These are phyloP conservation scores for Wickerhamiella domercqiae DNA, from an alignment of 805 yeast genomes.

Conservation along the genomic window DNA sequence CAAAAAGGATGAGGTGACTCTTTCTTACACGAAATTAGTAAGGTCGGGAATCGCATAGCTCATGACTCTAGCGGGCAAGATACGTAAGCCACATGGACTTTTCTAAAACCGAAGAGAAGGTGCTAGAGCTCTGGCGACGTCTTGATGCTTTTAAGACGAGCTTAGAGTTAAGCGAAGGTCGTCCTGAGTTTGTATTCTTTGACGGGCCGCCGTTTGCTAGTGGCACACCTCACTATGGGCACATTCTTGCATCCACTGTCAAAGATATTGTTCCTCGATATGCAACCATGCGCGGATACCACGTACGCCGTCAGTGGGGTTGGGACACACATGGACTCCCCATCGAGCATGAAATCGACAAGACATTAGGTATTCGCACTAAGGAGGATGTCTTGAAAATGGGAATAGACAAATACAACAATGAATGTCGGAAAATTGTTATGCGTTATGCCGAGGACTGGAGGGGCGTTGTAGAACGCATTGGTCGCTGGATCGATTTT, in stretches of 20 bases:
- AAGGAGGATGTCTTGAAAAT: constrained; percentile 86
- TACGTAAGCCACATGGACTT: too few relatives aligned
- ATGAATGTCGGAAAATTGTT: constrained; percentile 89
- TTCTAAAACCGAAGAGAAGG: constrained; percentile 78
- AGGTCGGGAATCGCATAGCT: too few relatives aligned
- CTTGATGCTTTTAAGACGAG: constrained; percentile 88
- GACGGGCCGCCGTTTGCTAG: constrained; percentile 99
- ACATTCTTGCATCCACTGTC: constrained; percentile 88
- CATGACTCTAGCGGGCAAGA: too few relatives aligned
- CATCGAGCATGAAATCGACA: constrained; percentile 96
- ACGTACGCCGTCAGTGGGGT: constrained; percentile 94
- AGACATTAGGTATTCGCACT: constrained; percentile 81
- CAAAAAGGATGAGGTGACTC: background rate
- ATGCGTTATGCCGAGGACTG: constrained; percentile 95
- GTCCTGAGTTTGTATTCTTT: constrained; percentile 79
- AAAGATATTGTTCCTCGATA: constrained; percentile 95
- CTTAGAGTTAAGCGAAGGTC: constrained; percentile 65
- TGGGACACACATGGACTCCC: constrained; percentile 99
- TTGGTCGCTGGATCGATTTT: constrained; percentile 99
- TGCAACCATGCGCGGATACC: constrained; percentile 94
- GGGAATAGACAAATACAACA: constrained; percentile 90
- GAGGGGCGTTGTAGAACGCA: constrained; percentile 82
- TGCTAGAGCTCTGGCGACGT: constrained; percentile 71
- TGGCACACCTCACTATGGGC: constrained; percentile 98
- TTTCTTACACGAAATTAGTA: too few relatives aligned